Evolutionary conservation across 805 yeast genomes (phyloP), one percentile per base, ranked within the genome.

Genomic region (Wickerhamiella musiphila): DNA sequence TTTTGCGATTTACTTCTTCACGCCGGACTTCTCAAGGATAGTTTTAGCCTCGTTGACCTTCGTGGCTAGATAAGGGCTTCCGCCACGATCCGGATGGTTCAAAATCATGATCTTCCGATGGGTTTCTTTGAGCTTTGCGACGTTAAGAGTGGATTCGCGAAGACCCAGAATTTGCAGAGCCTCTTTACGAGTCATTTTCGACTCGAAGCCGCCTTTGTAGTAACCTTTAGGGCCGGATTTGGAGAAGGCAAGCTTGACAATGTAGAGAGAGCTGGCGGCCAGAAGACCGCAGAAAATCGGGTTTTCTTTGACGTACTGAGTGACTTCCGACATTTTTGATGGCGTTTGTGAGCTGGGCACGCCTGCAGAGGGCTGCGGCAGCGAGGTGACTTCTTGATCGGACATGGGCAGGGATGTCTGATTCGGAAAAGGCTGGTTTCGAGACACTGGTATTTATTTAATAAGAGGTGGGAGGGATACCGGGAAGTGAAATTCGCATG

Each of bases 1-100:
- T 17, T 16, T 11, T 16, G 13, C n/a, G 8, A 12, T 25, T 39
- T 38, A 36, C 10, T 14, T n/a, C 14, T 41, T 45, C 23, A 51
- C 35, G 18, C 49, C 45, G 24, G 56, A 52, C 32, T 72, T 70
- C 44, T 79, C 90, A 44, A 81, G 62, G 28, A 78, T 60, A 33
- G 73, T 84, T 52, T 78, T 83, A 21, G 94, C 94, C 51, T 74
- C 79, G 47, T 82, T 81, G 31, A 82, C 76, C 57, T 81, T 82
- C 53, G 79, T 73, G 17, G 93, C 90, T 40, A 81, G 46, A 42
- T 65, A 77, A 13, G 81, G 71, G 28, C 84, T 74, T 2, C 94
- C 94, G 3, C 93, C 93, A 44, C 76, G 70, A 52, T 81, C 94
- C 1, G 94, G 93, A 50, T 81, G 94, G 52, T 81, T 81, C 9